phyloP scores from a whole-genome alignment of 371 early-diverging fungal species.

The Haplosporangium sp. region DNA sequence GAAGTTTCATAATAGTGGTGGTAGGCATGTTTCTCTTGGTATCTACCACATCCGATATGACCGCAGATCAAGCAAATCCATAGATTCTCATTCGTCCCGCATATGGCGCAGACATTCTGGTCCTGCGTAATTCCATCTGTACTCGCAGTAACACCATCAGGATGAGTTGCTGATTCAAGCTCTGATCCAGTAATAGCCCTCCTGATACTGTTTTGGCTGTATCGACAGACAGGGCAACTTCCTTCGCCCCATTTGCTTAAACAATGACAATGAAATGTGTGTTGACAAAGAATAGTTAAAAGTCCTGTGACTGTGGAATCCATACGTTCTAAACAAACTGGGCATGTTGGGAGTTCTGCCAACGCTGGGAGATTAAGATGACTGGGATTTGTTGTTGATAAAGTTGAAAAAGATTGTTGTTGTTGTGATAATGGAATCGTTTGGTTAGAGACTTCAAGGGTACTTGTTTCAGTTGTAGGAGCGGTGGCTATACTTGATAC shows the following conservation, averaged over 20 bases:
- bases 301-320: slow-evolving; percentile 87
- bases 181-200: not conserved
- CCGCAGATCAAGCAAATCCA: slow-evolving; percentile 98
- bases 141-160: slow-evolving; percentile 13
- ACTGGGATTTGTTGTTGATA: not conserved
- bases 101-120: slow-evolving; percentile 76
- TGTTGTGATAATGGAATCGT: not conserved
- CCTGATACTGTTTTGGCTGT: slow-evolving; percentile 63
- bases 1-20: slow-evolving; percentile 83
- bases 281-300: slow-evolving; percentile 93
- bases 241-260: slow-evolving; percentile 92
- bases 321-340: slow-evolving; percentile 94
- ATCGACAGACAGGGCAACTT: slow-evolving; percentile 93
- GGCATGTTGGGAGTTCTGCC: slow-evolving; percentile 90
- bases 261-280: slow-evolving; percentile 93
- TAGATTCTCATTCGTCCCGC: slow-evolving; percentile 78
- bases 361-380: not conserved
- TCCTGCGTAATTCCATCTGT: slow-evolving; percentile 51
- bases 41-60: slow-evolving; percentile 85
- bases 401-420: not conserved
- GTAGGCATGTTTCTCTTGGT: slow-evolving; percentile 88
- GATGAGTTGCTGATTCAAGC: not conserved
- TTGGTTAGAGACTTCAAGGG: too few relatives aligned
- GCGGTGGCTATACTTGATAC: not conserved
- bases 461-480: too few relatives aligned